phyloP scores from a whole-genome alignment of 768 basidiomycete genomes.

The Tulasnella sp. region DNA sequence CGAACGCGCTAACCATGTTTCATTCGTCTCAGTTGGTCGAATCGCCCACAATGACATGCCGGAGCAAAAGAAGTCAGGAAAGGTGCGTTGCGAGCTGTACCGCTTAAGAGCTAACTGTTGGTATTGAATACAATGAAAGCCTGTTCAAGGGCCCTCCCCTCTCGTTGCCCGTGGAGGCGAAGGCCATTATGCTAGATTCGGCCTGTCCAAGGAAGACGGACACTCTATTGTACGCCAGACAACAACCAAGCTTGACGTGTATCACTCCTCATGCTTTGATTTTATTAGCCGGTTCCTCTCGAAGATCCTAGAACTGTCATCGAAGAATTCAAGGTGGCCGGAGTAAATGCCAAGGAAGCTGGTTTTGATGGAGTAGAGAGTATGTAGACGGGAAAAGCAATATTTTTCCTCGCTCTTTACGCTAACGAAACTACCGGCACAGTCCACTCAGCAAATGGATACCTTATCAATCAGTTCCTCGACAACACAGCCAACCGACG shows the following conservation, averaged over 20 bases:
- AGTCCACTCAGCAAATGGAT: constrained; percentile 44
- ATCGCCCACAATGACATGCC: constrained; percentile 42
- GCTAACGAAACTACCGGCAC: neutral
- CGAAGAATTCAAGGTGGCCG: constrained; percentile 50
- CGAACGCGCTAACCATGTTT: neutral
- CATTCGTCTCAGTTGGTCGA: constrained; percentile 39
- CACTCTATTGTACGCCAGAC: neutral
- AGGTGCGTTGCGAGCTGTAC: constrained; percentile 37
- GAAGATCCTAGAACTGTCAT: constrained; percentile 51
- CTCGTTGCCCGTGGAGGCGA: constrained; percentile 50
- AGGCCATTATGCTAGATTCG: neutral
- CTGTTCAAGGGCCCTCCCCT: constrained; percentile 54
- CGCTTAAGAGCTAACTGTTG: neutral
- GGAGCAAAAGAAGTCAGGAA: constrained; percentile 48
- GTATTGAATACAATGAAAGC: constrained; percentile 39
- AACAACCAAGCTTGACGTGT: neutral
- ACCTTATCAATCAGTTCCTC: constrained; percentile 49
- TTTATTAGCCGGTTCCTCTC: constrained; percentile 42
- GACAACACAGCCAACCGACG: constrained; percentile 46
- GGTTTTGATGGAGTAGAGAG: constrained; percentile 62
- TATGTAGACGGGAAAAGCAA: constrained; percentile 35
- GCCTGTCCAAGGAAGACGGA: neutral
- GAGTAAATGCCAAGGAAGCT: constrained; percentile 54
- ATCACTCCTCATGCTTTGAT: neutral
- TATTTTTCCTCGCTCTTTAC: neutral